phyloP scores from a whole-genome alignment of 2,329 filamentous ascomycete species.

The Alternaria ethzedia region DNA sequence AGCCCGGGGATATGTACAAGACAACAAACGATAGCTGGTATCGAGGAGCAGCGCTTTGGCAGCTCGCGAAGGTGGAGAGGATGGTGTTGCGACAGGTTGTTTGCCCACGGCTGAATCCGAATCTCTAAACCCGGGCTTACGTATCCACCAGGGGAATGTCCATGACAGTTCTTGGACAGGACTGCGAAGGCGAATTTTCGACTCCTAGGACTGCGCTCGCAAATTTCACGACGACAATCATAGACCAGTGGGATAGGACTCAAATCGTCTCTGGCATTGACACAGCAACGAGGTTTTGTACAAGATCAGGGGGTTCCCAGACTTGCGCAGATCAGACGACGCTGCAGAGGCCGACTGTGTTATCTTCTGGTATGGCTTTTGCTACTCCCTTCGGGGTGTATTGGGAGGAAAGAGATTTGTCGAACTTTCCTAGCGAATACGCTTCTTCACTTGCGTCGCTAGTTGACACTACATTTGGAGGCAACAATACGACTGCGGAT shows the following conservation, averaged over 20 bases:
- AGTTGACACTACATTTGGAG: neutral
- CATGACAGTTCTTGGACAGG: neutral
- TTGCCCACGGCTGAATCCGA: neutral
- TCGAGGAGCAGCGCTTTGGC: neutral
- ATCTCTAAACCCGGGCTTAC: neutral
- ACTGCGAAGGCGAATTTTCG: neutral
- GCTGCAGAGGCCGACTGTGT: neutral
- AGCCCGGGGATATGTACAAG: neutral
- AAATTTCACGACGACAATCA: neutral
- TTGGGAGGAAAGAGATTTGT: neutral
- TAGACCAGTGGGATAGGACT: neutral
- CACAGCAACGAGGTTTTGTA: neutral
- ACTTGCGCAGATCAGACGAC: neutral
- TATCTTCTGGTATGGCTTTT: neutral
- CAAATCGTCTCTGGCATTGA: neutral
- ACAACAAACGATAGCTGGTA: neutral
- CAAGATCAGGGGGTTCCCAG: neutral
- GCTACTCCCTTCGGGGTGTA: neutral
- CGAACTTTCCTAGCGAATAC: neutral
- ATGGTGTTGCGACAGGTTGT: neutral
- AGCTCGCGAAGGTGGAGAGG: neutral
- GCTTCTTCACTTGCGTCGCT: neutral
- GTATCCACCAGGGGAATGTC: neutral
- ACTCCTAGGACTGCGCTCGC: neutral
- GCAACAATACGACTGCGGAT: neutral